These are phyloP conservation scores for Diaporthe amygdali DNA, from an alignment of 2,329 filamentous ascomycete species.

Conservation along the genomic window DNA sequence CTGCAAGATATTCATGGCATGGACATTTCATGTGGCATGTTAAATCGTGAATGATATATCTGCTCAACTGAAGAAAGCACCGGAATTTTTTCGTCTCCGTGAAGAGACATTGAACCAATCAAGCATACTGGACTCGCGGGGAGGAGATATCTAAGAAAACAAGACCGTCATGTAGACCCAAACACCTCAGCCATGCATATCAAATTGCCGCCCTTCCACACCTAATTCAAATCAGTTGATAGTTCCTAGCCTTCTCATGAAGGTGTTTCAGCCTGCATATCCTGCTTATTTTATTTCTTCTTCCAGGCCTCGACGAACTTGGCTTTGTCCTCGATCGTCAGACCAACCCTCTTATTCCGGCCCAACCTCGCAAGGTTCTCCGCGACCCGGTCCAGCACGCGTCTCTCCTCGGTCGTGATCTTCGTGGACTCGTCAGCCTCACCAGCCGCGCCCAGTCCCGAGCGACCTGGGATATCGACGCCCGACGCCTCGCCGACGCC, in stretches of 20 bases:
- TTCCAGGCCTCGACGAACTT: slow-evolving; percentile 77
- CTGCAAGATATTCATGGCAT: not conserved
- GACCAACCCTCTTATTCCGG: slow-evolving; percentile 84
- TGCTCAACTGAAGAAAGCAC: not conserved
- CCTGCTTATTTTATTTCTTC: slow-evolving; percentile 40
- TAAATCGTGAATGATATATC: not conserved
- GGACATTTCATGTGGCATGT: not conserved
- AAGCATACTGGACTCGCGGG: not conserved
- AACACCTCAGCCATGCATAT: slow-evolving; percentile 22
- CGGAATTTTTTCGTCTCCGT: not conserved
- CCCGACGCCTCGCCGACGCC: slow-evolving; percentile 34
- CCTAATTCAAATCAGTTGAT: not conserved
- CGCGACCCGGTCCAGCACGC: slow-evolving; percentile 76
- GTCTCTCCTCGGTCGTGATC: slow-evolving; percentile 64
- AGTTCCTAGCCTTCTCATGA: not conserved
- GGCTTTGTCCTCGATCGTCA: slow-evolving; percentile 83
- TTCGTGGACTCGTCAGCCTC: slow-evolving; percentile 33
- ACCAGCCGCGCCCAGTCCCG: slow-evolving; percentile 14
- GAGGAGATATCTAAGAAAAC: slow-evolving; percentile 8
- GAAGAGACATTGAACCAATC: not conserved
- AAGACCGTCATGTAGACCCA: slow-evolving; percentile 3
- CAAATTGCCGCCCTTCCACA: not conserved
- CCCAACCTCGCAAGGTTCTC: slow-evolving; percentile 88
- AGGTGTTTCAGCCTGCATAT: not conserved
- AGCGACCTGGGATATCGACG: slow-evolving; percentile 32